phyloP scores from a whole-genome alignment of 352 stramenopile genomes.

The Phytophthora meadii region DNA sequence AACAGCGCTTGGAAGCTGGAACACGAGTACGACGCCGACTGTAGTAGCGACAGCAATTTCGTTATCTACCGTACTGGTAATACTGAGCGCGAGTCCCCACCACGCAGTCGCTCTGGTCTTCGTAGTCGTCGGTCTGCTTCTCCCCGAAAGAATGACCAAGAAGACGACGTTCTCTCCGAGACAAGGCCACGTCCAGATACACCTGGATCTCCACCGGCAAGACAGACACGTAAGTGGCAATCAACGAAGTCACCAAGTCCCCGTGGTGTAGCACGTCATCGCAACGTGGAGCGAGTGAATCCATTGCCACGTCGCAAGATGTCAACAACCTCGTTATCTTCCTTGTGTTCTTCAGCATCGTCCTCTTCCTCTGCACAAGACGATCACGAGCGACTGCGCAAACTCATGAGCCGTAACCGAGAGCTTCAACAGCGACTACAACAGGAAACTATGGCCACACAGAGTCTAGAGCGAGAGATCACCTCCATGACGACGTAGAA shows the following conservation, averaged over 20 bases:
- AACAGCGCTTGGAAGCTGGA: slow-evolving; percentile 24
- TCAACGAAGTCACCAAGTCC: slow-evolving; percentile 9
- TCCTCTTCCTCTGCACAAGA: slow-evolving; percentile 31
- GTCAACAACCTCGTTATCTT: slow-evolving; percentile 45
- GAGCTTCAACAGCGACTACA: slow-evolving; percentile 80
- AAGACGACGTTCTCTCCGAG: slow-evolving; percentile 9
- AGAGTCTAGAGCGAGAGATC: slow-evolving; percentile 78
- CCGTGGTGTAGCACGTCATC: slow-evolving; percentile 10
- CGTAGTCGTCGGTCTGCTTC: slow-evolving; percentile 9
- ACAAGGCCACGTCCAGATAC: slow-evolving; percentile 6
- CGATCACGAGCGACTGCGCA: slow-evolving; percentile 74
- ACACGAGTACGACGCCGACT: slow-evolving; percentile 18
- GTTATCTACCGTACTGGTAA: background rate
- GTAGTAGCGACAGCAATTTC: slow-evolving; percentile 22
- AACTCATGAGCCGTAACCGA: slow-evolving; percentile 81
- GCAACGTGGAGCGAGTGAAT: slow-evolving; percentile 8
- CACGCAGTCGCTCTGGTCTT: background rate
- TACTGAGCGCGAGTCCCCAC: slow-evolving; percentile 5
- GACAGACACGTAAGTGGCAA: slow-evolving; percentile 5
- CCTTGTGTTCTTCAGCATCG: slow-evolving; percentile 36
- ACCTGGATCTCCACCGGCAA: slow-evolving; percentile 13
- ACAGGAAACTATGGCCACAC: slow-evolving; percentile 72
- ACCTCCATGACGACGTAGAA: slow-evolving; percentile 57
- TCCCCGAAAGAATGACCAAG: slow-evolving; percentile 12
- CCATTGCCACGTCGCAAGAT: slow-evolving; percentile 28